Base-by-base conservation (phyloP, 768 basidiomycete genomes). In the Atractiella rhizophila region DNA sequence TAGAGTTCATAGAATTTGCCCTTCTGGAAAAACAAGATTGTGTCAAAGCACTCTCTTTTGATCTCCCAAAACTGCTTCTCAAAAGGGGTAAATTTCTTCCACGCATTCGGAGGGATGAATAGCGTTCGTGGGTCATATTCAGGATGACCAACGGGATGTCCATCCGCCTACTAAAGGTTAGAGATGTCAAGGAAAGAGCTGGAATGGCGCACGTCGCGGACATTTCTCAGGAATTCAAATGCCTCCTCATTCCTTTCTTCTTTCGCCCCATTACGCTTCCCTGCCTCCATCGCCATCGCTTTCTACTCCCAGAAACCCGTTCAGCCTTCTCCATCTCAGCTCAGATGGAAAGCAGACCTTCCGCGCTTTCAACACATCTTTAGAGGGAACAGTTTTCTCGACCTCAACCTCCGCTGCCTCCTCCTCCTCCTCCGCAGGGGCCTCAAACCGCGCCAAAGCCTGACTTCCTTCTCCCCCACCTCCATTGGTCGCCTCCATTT, bases 11-110 rank as follows among this genome's bases (percentile, higher is more conserved):
- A 39, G 32, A 41, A 55, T 39, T 62, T 57, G 30, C 91, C 91
- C 70, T 98, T 96, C 60, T 98, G 91, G 62, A 96, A 98, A 65
- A 96, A 94, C 35, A 96, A 59, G 31, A 91, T 67, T 15, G 91
- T 98, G 59, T 98, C 91, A 56, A 72, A 94, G 55, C 96, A 18
- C 18, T 41, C 41, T 36, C 37, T 42, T 37, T 94, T 98, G 64
- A 98, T 98, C 67, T 82, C 59, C 64, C 66, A 65, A 51, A 58
- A 60, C 49, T 81, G 83, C 51, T 73, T 83, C 62, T 98, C 91
- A 55, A 98, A 98, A 0, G 86, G 83, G 2, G 85, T 88, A 52
- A 98, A 88, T 0, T 64, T 63, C 21, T 64, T 63, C 82, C 85
- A 88, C 0, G 73, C 71, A 31, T 62, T 66, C 23, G 66, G 58